phyloP scores from a whole-genome alignment of 1,284 basidiomycete genomes.

The Chiua sp. region DNA sequence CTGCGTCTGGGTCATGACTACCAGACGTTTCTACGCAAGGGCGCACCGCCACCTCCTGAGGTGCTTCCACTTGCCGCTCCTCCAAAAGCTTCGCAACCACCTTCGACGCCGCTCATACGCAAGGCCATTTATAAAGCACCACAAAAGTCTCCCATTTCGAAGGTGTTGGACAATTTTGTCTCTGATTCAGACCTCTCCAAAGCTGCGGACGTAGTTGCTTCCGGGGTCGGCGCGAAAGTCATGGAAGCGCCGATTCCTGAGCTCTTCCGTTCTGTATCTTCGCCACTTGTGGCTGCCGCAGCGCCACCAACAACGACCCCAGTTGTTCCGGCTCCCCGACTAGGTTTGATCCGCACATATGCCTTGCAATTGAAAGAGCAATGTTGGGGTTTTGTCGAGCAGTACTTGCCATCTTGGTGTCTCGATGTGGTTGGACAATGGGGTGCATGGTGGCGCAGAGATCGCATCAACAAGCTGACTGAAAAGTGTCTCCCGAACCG shows the following conservation, averaged over 20 bases:
- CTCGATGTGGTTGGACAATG: slow-evolving; percentile 29
- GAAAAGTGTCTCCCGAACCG: slow-evolving; percentile 61
- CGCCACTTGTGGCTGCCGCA: slow-evolving; percentile 33
- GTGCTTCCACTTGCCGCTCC: slow-evolving; percentile 28
- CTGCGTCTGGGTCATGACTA: slow-evolving; percentile 69
- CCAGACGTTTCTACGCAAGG: slow-evolving; percentile 58
- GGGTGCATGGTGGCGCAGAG: slow-evolving; percentile 60
- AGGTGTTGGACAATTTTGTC: slow-evolving; percentile 58
- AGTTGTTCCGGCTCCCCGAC: neutral
- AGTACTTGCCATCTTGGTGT: slow-evolving; percentile 39
- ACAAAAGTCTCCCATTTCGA: slow-evolving; percentile 50
- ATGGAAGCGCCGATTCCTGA: slow-evolving; percentile 58
- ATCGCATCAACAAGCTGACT: slow-evolving; percentile 56
- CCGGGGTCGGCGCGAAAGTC: slow-evolving; percentile 16
- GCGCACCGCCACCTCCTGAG: slow-evolving; percentile 38
- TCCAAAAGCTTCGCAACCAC: slow-evolving; percentile 30
- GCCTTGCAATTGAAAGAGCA: slow-evolving; percentile 10
- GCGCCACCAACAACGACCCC: slow-evolving; percentile 30
- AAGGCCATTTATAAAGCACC: slow-evolving; percentile 52
- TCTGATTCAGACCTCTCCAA: slow-evolving; percentile 61
- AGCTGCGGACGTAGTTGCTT: slow-evolving; percentile 51
- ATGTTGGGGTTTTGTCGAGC: slow-evolving; percentile 10
- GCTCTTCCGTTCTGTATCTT: slow-evolving; percentile 58
- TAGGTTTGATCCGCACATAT: slow-evolving; percentile 24
- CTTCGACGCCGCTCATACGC: slow-evolving; percentile 50